These are phyloP conservation scores for Plantago coronopus DNA, from an alignment of 305 asterid species.

Conservation along the genomic window DNA sequence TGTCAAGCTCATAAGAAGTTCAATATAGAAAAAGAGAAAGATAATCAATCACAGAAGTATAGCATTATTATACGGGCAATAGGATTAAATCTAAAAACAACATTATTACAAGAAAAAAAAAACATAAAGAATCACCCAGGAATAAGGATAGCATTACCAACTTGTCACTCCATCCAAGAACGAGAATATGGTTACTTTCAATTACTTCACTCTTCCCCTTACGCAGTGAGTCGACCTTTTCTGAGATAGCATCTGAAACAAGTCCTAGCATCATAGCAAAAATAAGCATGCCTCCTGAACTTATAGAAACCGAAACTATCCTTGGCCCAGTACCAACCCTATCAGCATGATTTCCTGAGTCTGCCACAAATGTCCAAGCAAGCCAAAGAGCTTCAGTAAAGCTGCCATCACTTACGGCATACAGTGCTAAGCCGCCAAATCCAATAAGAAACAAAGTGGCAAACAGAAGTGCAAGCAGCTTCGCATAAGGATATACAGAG, in stretches of 20 bases:
- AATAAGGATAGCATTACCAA: constrained; percentile 48
- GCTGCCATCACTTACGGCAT: constrained; percentile 88
- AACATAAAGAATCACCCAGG: background rate
- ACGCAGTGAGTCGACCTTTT: constrained; percentile 91
- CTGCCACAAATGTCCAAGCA: constrained; percentile 94
- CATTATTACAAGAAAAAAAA: background rate
- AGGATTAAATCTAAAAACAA: background rate
- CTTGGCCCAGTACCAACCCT: constrained; percentile 83
- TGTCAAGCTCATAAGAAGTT: background rate
- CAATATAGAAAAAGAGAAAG: no score
- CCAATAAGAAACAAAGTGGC: constrained; percentile 91
- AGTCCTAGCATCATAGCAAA: constrained; percentile 99
- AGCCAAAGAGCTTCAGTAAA: constrained; percentile 95
- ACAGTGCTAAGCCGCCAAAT: constrained; percentile 91
- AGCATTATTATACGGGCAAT: background rate
- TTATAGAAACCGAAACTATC: constrained; percentile 89
- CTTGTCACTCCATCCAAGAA: constrained; percentile 99
- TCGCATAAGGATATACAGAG: constrained; percentile 92
- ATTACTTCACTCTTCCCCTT: constrained; percentile 99
- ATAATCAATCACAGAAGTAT: background rate
- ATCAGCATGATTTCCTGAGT: constrained; percentile 95
- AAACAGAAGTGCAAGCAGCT: constrained; percentile 92
- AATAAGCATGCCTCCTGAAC: constrained; percentile 96
- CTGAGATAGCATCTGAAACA: constrained; percentile 97
- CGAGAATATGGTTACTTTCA: constrained; percentile 85